Conservation (phyloP, 2,329 filamentous ascomycete genomes). For the Akanthomyces dipterigenus region DNA sequence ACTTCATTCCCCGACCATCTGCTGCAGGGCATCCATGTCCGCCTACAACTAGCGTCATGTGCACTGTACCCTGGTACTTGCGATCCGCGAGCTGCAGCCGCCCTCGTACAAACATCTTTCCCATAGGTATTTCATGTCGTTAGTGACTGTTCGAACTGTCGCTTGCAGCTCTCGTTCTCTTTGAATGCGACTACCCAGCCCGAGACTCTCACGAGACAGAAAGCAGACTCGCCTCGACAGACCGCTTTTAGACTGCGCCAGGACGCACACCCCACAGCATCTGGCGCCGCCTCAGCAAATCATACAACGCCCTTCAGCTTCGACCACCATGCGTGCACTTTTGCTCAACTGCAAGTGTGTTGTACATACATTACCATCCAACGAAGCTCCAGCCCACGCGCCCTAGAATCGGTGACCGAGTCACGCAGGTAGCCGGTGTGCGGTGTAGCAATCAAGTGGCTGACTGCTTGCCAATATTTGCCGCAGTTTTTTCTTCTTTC, state of each 20-base stretch:
- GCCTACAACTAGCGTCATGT: background rate
- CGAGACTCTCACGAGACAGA: background rate
- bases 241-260: background rate
- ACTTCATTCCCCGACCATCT: background rate
- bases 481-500: background rate
- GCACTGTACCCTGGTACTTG: background rate
- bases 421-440: background rate
- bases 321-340: background rate
- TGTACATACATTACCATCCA: background rate
- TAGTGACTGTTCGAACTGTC: background rate
- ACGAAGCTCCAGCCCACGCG: background rate
- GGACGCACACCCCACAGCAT: background rate
- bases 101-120: background rate
- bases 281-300: background rate
- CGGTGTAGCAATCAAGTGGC: conserved; percentile 3
- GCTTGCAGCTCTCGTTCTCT: background rate
- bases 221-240: background rate
- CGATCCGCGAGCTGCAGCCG: background rate
- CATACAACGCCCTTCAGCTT: no score
- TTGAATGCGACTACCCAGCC: background rate
- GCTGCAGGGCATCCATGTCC: background rate
- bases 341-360: background rate
- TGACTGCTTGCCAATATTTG: background rate
- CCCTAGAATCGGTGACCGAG: background rate
- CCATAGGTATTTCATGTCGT: background rate